phyloP scores from a whole-genome alignment of 129 eudicot species.

The Centella asiatica region DNA sequence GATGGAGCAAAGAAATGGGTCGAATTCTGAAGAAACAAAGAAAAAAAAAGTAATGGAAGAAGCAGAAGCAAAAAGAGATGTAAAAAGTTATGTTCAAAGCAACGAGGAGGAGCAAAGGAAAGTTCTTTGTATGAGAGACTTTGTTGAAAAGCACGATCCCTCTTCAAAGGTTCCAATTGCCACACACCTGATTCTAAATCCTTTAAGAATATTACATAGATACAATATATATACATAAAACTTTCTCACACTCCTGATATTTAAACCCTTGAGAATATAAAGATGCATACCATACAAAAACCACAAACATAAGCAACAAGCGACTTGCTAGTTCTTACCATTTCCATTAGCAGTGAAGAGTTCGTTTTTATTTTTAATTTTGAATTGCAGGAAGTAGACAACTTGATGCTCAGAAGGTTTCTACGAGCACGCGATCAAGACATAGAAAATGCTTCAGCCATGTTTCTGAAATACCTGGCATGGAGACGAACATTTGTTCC shows the following conservation, averaged over 20 bases:
- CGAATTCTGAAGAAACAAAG: neutral
- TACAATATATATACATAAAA: neutral
- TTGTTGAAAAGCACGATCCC: constrained; percentile 54
- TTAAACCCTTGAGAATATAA: neutral
- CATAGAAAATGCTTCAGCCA: constrained; percentile 52
- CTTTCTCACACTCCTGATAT: no score
- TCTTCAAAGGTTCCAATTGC: constrained; percentile 41
- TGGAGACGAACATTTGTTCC: constrained; percentile 67
- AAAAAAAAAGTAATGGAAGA: constrained; percentile 12
- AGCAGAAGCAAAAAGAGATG: constrained; percentile 4
- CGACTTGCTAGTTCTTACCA: no score
- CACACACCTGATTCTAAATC: neutral
- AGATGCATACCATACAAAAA: no score
- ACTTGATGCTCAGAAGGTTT: constrained; percentile 61
- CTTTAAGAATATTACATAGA: neutral
- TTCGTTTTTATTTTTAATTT: neutral
- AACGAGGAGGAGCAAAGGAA: constrained; percentile 34
- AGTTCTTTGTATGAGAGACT: constrained; percentile 40
- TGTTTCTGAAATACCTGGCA: constrained; percentile 53
- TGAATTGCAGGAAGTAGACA: constrained; percentile 60
- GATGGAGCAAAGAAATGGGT: constrained; percentile 5
- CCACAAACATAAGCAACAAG: no score
- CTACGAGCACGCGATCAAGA: constrained; percentile 80
- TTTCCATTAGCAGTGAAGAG: no score
- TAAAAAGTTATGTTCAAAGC: neutral